Evolutionary conservation across 2,329 filamentous ascomycete species (phyloP).

Genomic region (Aspergillus sp.): DNA sequence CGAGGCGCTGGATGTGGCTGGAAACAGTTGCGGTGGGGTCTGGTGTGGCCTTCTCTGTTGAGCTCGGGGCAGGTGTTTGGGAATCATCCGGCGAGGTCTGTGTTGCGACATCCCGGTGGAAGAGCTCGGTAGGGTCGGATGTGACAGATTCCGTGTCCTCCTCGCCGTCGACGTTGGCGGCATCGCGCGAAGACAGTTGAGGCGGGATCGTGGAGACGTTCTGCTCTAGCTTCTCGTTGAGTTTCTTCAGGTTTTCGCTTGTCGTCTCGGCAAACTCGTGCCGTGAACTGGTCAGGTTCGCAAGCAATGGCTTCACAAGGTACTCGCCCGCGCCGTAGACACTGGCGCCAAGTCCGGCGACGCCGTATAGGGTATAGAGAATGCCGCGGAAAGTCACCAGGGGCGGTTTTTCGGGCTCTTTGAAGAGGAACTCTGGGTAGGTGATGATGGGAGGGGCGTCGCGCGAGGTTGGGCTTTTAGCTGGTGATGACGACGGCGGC

Average conservation of each 20-base stretch:
- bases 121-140: constrained; percentile 55
- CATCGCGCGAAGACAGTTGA: constrained; percentile 17
- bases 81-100: constrained; percentile 45
- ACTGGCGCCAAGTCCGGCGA: constrained; percentile 46
- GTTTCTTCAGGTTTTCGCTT: constrained; percentile 40
- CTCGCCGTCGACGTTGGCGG: constrained; percentile 4
- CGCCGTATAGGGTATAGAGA: constrained; percentile 47
- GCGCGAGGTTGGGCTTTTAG: constrained; percentile 16
- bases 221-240: constrained; percentile 48
- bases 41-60: constrained; percentile 6
- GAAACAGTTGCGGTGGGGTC: constrained; percentile 18
- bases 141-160: constrained; percentile 41
- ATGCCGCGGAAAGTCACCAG: constrained; percentile 50
- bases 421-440: constrained; percentile 56
- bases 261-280: constrained; percentile 49
- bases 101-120: constrained; percentile 53
- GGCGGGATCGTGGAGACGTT: constrained; percentile 45
- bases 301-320: constrained; percentile 50
- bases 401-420: constrained; percentile 50
- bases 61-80: constrained; percentile 6
- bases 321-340: constrained; percentile 52
- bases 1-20: constrained; percentile 38
- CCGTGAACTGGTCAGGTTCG: constrained; percentile 44
- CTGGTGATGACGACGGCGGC: constrained; percentile 9
- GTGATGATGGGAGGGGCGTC: constrained; percentile 55